Evolutionary conservation across 2,329 filamentous ascomycete species (phyloP).

Genomic region (Cladobotryum mycophilum): DNA sequence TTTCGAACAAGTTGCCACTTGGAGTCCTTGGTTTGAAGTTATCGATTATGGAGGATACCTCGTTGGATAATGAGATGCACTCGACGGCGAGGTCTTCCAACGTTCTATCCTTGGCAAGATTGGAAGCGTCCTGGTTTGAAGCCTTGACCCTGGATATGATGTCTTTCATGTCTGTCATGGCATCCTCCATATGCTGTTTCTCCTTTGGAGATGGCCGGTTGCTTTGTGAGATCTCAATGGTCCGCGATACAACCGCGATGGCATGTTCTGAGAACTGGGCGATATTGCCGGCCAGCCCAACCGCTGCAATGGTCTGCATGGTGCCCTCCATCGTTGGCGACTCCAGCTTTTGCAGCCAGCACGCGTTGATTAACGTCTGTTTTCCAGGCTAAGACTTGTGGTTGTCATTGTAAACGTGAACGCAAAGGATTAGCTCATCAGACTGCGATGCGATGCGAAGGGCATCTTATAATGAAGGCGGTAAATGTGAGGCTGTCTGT

Average conservation of each 20-base stretch:
- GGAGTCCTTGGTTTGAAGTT: background rate
- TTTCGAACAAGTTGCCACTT: background rate
- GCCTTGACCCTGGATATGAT: background rate
- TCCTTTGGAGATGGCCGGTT: background rate
- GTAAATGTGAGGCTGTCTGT: too few relatives aligned
- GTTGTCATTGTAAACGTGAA: too few relatives aligned
- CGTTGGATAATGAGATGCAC: background rate
- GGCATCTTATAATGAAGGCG: too few relatives aligned
- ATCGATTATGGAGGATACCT: background rate
- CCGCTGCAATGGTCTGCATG: conserved; percentile 1
- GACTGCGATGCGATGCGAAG: too few relatives aligned
- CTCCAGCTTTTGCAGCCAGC: too few relatives aligned
- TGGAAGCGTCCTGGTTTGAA: background rate
- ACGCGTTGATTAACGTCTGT: too few relatives aligned
- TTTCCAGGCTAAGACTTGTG: too few relatives aligned
- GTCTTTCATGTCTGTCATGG: background rate
- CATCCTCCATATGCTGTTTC: background rate
- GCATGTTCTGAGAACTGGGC: conserved; percentile 3
- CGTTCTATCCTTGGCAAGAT: background rate
- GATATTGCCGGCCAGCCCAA: conserved; percentile 2
- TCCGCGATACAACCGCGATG: background rate
- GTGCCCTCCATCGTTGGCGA: background rate
- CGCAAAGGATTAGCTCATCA: too few relatives aligned
- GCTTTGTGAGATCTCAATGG: background rate
- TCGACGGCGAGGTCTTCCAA: background rate